Evolutionary conservation across 352 stramenopile genomes (phyloP), one percentile per base, ranked within the genome.

Genomic region (Globisporangium paroecandrum): DNA sequence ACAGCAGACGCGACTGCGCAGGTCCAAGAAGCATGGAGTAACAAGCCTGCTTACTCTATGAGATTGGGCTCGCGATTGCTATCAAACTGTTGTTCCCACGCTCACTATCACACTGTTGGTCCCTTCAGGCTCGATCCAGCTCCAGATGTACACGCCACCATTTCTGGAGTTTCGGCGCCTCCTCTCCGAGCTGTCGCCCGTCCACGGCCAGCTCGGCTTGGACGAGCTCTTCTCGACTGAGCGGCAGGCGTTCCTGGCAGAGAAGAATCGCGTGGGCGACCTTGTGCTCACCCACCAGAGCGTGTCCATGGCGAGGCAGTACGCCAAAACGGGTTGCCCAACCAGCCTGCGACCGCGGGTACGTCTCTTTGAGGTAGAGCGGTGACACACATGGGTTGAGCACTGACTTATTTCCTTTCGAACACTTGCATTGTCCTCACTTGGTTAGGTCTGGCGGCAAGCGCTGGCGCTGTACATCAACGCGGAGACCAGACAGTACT

Each of bases 241-340:
- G 46, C 76, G 85, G 8, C 71, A 76, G n/a, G 68, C 65, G 12
- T 94, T 90, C 62, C 25, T 91, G 2, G 43, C 58, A 5, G 83
- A 91, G 66, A 94, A 92, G 61, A 79, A 79, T 54, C 81, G 82
- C 18, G 72, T 94, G 3, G 85, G 85, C 7, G 82, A 90, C 55
- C 68, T 89, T 27, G 83, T 94, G 12, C 67, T 89, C 27, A 62
- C 73, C 5, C 79, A 90, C 43, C 76, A 85, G 59, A 92, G 81
- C 62, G 70, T 85, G 22, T 83, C 81, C 15, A 94, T 91, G 76
- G 85, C 85, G 46, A 64, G 85, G 18, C 85, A 94, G 62, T 94
- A 84, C 68, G 84, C 82, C 59, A 92, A 92, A 75, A 92, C 85
- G 3, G 85, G 82, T 9, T 92, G 82, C 36, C 83, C 83, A 20